Evolutionary conservation across 2,329 filamentous ascomycete species (phyloP), one percentile per base, ranked within the genome.

Genomic region (Dothideomycetidae sp.): DNA sequence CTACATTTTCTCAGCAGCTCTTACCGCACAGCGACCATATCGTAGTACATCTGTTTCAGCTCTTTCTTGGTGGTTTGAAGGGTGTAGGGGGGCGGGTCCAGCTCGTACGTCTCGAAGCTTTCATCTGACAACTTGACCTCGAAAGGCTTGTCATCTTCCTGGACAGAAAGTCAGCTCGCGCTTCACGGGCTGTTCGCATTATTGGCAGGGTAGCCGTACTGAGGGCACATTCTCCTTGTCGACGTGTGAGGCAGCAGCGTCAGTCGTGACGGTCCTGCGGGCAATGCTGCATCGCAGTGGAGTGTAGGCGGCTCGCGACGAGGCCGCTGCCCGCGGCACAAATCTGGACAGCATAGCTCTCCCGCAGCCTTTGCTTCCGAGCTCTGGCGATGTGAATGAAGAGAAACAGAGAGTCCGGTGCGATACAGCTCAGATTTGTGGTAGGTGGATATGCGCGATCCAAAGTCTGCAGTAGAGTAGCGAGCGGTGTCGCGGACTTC

Each of bases 101-200:
- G 75, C 71, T 94, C 85, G 68, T 96, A 98, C 42, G 90, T 94
- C 75, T 98, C 90, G 69, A 96, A 98, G 69, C 83, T 88, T 79
- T 96, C 88, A 61, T 94, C 84, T 61, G 84, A 93, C 61, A 98
- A 80, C 56, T 76, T 80, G 60, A 98, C 75, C 55, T 79, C 75
- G 70, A 98, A 96, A 48, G 77, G 75, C 72, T 93, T 81, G 56
- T 94, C 84, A 62, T 94, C 86, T 62, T 86, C 81, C 85, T 93
- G 57, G 39, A 49, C 29, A 23, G 2, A 21, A 14, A 10, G n/a
- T 33, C 21, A 38, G 14, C 31, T 10, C n/a, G n/a, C 14, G 7
- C 31, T 35, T 37, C 14, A 41, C 12, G 13, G 5, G 12, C 31
- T n/a, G 14, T 29, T 13, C 36, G 33, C 15, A n/a, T 28, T 36